Conservation (phyloP, 2,329 filamentous ascomycete genomes). For the Scorias spongiosa region DNA sequence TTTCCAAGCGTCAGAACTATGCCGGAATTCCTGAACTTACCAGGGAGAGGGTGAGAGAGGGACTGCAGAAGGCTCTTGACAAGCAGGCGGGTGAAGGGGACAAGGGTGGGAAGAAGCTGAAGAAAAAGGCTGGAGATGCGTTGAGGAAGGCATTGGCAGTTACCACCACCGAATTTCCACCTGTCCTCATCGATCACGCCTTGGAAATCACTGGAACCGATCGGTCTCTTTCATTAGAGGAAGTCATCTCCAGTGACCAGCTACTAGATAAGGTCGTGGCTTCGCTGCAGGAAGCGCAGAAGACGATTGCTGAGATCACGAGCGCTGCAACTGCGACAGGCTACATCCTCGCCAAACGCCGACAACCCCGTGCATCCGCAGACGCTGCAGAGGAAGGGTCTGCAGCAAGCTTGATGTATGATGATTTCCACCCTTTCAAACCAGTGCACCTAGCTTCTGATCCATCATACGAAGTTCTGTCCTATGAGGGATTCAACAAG, state of each 20-base stretch:
- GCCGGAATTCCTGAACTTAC: conserved; percentile 60
- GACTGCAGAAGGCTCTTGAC: conserved; percentile 50
- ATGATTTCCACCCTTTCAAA: conserved; percentile 89
- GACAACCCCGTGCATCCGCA: conserved; percentile 5
- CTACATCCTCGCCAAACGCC: conserved; percentile 67
- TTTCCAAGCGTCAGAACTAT: conserved; percentile 76
- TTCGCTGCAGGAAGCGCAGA: conserved; percentile 55
- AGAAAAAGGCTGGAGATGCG: conserved; percentile 58
- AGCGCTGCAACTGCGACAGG: conserved; percentile 53
- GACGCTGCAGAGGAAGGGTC: conserved; percentile 22
- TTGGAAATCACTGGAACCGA: conserved; percentile 59
- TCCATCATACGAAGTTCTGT: conserved; percentile 49
- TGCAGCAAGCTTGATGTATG: conserved; percentile 49
- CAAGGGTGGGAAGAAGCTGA: conserved; percentile 47
- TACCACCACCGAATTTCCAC: conserved; percentile 77
- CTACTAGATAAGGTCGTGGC: conserved; percentile 51
- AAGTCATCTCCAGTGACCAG: conserved; percentile 51
- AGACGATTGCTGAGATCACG: conserved; percentile 54
- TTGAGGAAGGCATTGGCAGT: conserved; percentile 67
- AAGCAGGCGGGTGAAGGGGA: conserved; percentile 38
- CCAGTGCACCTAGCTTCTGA: conserved; percentile 65
- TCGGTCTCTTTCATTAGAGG: conserved; percentile 47
- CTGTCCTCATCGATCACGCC: conserved; percentile 74
- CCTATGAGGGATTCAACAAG: conserved; percentile 76
- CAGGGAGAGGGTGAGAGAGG: conserved; percentile 52